Conservation (phyloP, 208 protist genomes). For the Acanthamoeba castellanii region DNA sequence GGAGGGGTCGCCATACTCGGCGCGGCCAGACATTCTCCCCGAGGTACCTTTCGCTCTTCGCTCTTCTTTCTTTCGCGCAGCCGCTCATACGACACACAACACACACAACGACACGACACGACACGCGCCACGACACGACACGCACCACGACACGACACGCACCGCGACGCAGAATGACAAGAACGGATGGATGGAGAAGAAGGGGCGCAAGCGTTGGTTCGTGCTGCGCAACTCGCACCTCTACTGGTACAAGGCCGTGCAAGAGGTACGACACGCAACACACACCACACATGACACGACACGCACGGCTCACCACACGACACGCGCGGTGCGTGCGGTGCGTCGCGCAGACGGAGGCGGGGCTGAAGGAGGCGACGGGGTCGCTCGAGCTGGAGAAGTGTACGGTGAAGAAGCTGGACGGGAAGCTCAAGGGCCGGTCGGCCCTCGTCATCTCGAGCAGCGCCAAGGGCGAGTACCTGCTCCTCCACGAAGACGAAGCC, state of each 20-base stretch:
- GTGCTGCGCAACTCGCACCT: slow-evolving; percentile 9
- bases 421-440: slow-evolving; percentile 10
- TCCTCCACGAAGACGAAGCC: slow-evolving; percentile 12
- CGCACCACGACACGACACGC: neutral
- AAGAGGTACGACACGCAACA: neutral
- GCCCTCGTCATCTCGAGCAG: slow-evolving; percentile 38
- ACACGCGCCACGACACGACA: neutral
- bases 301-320: neutral
- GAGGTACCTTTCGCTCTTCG: neutral
- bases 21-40: neutral
- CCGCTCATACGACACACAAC: too few species aligned
- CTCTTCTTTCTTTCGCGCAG: neutral
- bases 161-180: slow-evolving; percentile 21
- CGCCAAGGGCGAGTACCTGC: neutral
- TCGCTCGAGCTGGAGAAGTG: neutral
- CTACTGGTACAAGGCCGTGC: slow-evolving; percentile 32
- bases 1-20: neutral
- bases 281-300: too few species aligned
- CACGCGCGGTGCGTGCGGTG: neutral
- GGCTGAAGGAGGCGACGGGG: neutral
- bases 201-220: slow-evolving; percentile 46
- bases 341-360: neutral
- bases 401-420: neutral
- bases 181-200: slow-evolving; percentile 49
- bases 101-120: too few species aligned